These are phyloP conservation scores for Conringia planisiliqua DNA, from an alignment of 345 rosid species.

Conservation along the genomic window DNA sequence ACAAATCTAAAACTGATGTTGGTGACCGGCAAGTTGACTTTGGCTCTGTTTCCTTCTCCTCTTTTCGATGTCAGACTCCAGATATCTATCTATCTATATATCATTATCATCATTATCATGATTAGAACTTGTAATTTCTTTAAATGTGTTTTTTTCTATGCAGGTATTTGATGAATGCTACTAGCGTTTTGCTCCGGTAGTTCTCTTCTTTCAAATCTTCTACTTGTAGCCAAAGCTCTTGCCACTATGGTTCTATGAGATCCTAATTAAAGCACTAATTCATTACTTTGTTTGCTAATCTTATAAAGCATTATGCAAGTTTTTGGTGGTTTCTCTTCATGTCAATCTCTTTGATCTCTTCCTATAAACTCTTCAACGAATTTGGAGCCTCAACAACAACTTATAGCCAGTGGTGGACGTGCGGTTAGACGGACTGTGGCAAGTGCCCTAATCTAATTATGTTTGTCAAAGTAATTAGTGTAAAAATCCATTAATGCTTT, in stretches of 20 bases:
- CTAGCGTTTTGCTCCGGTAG: not conserved
- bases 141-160: not conserved
- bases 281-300: not conserved
- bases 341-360: not conserved
- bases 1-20: not conserved
- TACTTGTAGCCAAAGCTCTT: too few species aligned
- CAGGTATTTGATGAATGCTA: not conserved
- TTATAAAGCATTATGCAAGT: not conserved
- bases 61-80: constrained; percentile 19
- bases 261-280: not conserved
- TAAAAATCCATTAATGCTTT: too few species aligned
- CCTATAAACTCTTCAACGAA: not conserved
- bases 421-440: not conserved
- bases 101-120: not conserved
- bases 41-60: constrained; percentile 35
- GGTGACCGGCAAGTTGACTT: constrained; percentile 29
- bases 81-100: not conserved
- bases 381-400: not conserved
- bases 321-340: not conserved
- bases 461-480: too few species aligned
- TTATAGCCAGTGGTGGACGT: not conserved
- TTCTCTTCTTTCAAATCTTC: not conserved
- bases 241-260: not conserved
- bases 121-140: not conserved
- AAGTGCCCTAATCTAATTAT: too few species aligned